Evolutionary conservation across 2,329 filamentous ascomycete genomes (phyloP).

Genomic region (Fusarium sp.): DNA sequence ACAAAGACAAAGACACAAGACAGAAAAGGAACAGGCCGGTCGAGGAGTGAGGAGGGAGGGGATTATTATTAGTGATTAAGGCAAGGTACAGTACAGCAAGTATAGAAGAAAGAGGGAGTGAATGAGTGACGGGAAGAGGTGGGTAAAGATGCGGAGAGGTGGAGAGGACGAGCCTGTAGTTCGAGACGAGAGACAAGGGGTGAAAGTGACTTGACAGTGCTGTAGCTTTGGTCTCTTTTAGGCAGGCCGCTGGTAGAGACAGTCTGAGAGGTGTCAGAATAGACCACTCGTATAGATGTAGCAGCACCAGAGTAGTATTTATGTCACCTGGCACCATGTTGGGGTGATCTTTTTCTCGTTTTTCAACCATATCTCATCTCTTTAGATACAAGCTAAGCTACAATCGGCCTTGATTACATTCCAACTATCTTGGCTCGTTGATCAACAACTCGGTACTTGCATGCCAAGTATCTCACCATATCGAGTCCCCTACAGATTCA

Average conservation of each 20-base stretch:
- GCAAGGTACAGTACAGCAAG: conserved; percentile 16
- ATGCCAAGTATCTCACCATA: conserved; percentile 27
- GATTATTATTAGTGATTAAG: conserved; percentile 36
- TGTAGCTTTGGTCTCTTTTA: conserved; percentile 18
- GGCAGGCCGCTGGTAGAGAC: conserved; percentile 22
- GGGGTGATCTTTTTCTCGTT: neutral
- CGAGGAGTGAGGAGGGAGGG: conserved; percentile 20
- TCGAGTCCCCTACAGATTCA: conserved; percentile 5
- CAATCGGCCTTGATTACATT: conserved; percentile 6
- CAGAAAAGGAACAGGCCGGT: conserved; percentile 15
- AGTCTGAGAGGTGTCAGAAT: conserved; percentile 5
- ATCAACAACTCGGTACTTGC: conserved; percentile 28
- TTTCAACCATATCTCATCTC: neutral
- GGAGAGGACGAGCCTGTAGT: conserved; percentile 23
- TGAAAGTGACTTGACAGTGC: conserved; percentile 17
- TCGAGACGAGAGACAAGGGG: conserved; percentile 24
- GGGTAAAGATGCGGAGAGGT: conserved; percentile 26
- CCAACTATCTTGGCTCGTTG: conserved; percentile 16
- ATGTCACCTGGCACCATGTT: conserved; percentile 4
- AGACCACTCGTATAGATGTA: conserved; percentile 5
- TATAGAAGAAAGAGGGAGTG: conserved; percentile 14
- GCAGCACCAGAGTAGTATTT: conserved; percentile 1
- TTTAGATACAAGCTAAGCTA: conserved; percentile 21
- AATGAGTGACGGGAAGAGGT: conserved; percentile 28
- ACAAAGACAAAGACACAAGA: conserved; percentile 21